Base-by-base conservation (phyloP, 129 eudicot genomes). In the Flaveria bidentis region DNA sequence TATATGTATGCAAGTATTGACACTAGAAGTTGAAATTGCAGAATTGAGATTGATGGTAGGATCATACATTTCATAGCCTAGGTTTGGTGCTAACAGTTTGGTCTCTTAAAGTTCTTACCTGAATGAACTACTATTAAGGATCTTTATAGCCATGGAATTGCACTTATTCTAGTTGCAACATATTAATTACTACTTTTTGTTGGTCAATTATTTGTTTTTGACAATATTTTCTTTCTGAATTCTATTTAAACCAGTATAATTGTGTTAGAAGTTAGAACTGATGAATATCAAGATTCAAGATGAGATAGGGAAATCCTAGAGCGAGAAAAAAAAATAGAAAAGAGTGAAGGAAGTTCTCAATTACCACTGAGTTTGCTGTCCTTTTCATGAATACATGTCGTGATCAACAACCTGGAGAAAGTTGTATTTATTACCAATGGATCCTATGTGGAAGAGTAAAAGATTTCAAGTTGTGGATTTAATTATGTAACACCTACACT, bases 21-120 rank as follows among this genome's bases (percentile, higher is more conserved):
- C 41, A 3, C 17, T 25, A 12, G 9, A 56, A 58, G 16, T 58
- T 58, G 65, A 58, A 22, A 9, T 23, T 58, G 25, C 36, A 25
- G 36, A 58, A 58, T 58, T 3, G 36, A 58, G 65, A 58, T 23
- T 58, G 65, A 58, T 58, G 15, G 36, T 58, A 10, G 62, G 67
- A 61, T 26, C 41, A 26, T 61, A 12, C 67, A 61, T 61, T 61
- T 3, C 9, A 61, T 25, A 26, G 28, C 9, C 14, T 25, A 61
- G 42, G 42, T 26, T 61, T 61, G n/a, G 67, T 10, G 23, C 39
- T 12, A 23, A 60, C 66, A 23, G 5, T 60, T 12, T 12, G 6
- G 64, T 8, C 41, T 60, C 17, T 25, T 20, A 10, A 52, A 10
- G 60, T 9, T 52, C 60, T 50, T 50, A 50, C 17, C 18, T n/a